phyloP scores from a whole-genome alignment of 495 filamentous ascomycete genomes.

The Annulohypoxylon stygium region DNA sequence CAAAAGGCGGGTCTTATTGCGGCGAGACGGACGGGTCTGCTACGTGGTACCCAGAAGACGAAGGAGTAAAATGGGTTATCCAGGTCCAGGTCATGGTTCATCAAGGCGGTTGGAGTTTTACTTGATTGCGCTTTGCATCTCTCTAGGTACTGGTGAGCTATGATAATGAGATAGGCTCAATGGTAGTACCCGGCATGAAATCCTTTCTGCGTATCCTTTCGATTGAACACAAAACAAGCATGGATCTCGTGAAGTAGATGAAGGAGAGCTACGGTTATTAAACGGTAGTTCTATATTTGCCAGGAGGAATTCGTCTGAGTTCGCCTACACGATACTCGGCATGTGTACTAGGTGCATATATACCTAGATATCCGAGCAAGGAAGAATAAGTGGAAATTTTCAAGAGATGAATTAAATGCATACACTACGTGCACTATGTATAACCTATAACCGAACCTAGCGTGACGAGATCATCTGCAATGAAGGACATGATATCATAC shows the following conservation, averaged over 20 bases:
- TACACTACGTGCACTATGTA: too few species aligned
- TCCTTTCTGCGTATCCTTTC: slow-evolving; percentile 42
- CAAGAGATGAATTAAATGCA: slow-evolving; percentile 21
- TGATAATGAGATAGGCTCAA: slow-evolving; percentile 55
- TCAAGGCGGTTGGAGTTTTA: slow-evolving; percentile 67
- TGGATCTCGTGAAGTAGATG: slow-evolving; percentile 19
- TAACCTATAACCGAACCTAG: slow-evolving; percentile 6
- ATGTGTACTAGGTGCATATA: not conserved
- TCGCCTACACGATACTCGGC: slow-evolving; percentile 1
- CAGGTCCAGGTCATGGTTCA: slow-evolving; percentile 61
- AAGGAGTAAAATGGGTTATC: slow-evolving; percentile 81
- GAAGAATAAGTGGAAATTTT: slow-evolving; percentile 10
- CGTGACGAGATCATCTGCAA: slow-evolving; percentile 14
- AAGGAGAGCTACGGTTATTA: slow-evolving; percentile 12
- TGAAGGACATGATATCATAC: slow-evolving; percentile 46
- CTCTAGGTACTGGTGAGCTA: slow-evolving; percentile 64
- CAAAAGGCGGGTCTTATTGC: slow-evolving; percentile 99
- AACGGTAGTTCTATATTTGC: not conserved
- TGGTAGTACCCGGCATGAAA: slow-evolving; percentile 55
- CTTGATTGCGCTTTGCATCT: slow-evolving; percentile 69
- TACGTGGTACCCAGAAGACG: slow-evolving; percentile 99
- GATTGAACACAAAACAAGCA: not conserved
- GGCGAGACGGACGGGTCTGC: slow-evolving; percentile 97
- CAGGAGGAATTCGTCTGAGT: not conserved
- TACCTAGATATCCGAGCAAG: not conserved